Conservation (phyloP, 1,284 basidiomycete species). For the Papiliotrema nemorosa region DNA sequence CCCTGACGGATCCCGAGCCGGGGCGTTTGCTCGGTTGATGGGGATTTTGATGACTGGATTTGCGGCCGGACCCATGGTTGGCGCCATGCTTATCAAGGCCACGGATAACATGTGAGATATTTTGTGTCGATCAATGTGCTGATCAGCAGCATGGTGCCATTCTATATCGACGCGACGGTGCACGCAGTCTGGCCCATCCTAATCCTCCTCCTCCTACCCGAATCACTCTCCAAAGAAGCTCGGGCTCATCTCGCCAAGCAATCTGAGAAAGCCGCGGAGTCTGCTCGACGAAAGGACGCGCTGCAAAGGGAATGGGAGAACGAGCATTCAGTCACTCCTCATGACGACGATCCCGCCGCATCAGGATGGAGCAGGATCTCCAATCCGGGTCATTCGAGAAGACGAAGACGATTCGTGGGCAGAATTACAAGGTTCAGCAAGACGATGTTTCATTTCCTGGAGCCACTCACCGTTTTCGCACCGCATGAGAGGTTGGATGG, state of each 20-base stretch:
- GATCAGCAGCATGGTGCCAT: slow-evolving; percentile 59
- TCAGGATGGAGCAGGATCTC: slow-evolving; percentile 9
- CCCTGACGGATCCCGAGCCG: slow-evolving; percentile 72
- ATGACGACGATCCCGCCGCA: background rate
- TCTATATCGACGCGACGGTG: slow-evolving; percentile 58
- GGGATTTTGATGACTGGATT: slow-evolving; percentile 58
- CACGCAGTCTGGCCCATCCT: slow-evolving; percentile 55
- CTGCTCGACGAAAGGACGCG: slow-evolving; percentile 44
- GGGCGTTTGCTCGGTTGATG: slow-evolving; percentile 72
- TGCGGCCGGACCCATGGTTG: slow-evolving; percentile 67
- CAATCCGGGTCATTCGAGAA: slow-evolving; percentile 9
- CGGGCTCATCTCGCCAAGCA: slow-evolving; percentile 34
- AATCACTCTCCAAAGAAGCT: slow-evolving; percentile 58
- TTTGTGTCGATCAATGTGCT: slow-evolving; percentile 29
- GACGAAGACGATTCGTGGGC: slow-evolving; percentile 32
- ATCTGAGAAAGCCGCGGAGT: slow-evolving; percentile 41
- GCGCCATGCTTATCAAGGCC: slow-evolving; percentile 63
- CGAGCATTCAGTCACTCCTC: slow-evolving; percentile 12
- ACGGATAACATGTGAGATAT: slow-evolving; percentile 55
- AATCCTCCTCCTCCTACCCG: slow-evolving; percentile 65
- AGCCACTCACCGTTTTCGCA: slow-evolving; percentile 63
- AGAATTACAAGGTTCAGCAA: slow-evolving; percentile 22
- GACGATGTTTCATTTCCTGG: slow-evolving; percentile 58
- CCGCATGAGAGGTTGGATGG: slow-evolving; percentile 52
- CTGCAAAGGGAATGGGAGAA: slow-evolving; percentile 48